These are phyloP conservation scores for Pleurotus giganteus DNA, from an alignment of 768 basidiomycete genomes.

Conservation along the genomic window DNA sequence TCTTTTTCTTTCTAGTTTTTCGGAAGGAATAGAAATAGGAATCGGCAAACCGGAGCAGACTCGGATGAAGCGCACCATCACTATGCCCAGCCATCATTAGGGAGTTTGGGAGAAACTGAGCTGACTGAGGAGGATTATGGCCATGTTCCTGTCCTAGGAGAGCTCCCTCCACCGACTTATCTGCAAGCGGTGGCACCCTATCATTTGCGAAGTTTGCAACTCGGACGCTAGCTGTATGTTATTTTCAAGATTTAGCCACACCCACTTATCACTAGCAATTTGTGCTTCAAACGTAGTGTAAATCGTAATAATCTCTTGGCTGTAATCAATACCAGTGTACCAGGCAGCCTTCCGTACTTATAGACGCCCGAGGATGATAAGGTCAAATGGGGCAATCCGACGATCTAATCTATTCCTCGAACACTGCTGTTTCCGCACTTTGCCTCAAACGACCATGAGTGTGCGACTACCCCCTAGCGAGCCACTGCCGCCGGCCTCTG, in stretches of 20 bases:
- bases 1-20: background rate
- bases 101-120: background rate
- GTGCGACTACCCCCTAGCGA: conserved; percentile 31
- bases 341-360: too few relatives aligned
- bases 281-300: too few relatives aligned
- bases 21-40: background rate
- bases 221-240: too few relatives aligned
- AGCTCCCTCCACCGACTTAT: conserved; percentile 4
- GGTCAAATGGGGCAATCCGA: too few relatives aligned
- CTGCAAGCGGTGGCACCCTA: conserved; percentile 5
- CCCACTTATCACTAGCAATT: too few relatives aligned
- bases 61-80: background rate
- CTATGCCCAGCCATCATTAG: background rate
- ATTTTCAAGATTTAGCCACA: too few relatives aligned
- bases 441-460: conserved; percentile 30
- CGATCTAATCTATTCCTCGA: too few relatives aligned
- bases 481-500: conserved; percentile 18
- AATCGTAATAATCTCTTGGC: too few relatives aligned
- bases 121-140: conserved; percentile 3
- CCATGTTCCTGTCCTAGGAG: conserved; percentile 2
- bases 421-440: background rate
- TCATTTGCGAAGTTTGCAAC: background rate
- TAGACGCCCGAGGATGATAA: too few relatives aligned
- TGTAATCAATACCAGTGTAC: too few relatives aligned
- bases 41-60: background rate